A percentile compares a stretch with the other conserved stretches of the same genome.
These are phyloP conservation scores for Cynara cardunculus DNA, from an alignment of 129 eudicot genomes.

Conservation along the genomic window DNA sequence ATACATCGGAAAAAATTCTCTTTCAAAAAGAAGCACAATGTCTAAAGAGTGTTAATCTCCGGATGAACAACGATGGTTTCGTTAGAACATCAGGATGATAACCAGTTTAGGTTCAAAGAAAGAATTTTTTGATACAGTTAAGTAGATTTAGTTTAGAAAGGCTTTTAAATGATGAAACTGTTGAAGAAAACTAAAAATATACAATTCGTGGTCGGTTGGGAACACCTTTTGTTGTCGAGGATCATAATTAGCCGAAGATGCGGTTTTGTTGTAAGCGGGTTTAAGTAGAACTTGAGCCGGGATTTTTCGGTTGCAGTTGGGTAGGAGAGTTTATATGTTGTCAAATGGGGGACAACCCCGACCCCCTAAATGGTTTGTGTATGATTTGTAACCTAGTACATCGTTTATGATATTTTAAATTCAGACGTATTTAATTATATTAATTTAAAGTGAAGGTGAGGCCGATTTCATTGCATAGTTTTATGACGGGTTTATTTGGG, in stretches of 20 bases:
- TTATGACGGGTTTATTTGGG: background rate
- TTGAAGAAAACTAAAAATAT: background rate
- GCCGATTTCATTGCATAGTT: background rate
- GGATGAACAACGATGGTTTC: too few relatives aligned
- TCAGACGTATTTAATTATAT: background rate
- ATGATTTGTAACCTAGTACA: background rate
- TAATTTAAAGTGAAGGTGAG: too few relatives aligned
- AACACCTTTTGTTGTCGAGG: background rate
- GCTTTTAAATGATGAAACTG: background rate
- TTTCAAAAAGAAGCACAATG: background rate
- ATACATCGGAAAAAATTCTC: too few relatives aligned
- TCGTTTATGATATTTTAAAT: background rate
- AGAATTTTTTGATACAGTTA: background rate
- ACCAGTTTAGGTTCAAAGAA: background rate
- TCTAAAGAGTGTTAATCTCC: background rate
- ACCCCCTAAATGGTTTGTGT: background rate
- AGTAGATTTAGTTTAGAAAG: background rate
- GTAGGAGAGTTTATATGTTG: background rate
- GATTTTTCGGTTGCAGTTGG: background rate
- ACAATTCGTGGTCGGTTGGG: background rate
- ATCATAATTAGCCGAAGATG: background rate
- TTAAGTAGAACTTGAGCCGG: background rate
- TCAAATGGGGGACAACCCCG: background rate
- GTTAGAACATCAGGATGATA: too few relatives aligned
- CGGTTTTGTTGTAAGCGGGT: background rate